Evolutionary conservation across 306 rosid genomes (phyloP).

Genomic region (Calophaca sinica): DNA sequence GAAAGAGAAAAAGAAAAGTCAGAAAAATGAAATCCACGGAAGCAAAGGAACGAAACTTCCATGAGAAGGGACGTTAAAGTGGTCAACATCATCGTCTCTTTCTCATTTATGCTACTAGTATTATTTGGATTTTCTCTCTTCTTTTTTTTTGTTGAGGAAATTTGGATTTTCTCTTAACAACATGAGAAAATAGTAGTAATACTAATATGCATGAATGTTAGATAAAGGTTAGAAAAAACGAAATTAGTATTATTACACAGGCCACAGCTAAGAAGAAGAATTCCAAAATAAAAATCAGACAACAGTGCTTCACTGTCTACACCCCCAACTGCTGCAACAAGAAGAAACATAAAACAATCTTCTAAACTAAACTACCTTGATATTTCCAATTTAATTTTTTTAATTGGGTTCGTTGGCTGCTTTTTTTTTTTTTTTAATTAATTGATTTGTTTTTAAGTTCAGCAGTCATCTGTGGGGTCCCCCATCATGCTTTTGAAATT

Average conservation of each 20-base stretch:
- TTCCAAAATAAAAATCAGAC: constrained; percentile 39
- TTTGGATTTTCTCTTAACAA: no score
- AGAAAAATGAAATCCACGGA: constrained; percentile 36
- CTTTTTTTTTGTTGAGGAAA: no score
- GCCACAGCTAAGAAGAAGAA: not conserved
- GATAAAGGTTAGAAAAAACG: no score
- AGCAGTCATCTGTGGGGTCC: not conserved
- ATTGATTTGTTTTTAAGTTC: constrained; percentile 16
- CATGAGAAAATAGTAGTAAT: constrained; percentile 27
- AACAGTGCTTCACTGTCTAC: constrained; percentile 32
- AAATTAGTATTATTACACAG: not conserved
- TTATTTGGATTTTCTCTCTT: not conserved
- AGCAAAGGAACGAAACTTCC: constrained; percentile 62
- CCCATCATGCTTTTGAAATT: no score
- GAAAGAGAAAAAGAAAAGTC: constrained; percentile 37
- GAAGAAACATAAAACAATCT: constrained; percentile 44
- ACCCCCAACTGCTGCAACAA: constrained; percentile 31
- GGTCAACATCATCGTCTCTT: constrained; percentile 42
- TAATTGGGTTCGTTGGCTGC: constrained; percentile 38
- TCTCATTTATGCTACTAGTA: constrained; percentile 47
- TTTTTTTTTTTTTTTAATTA: constrained; percentile 11
- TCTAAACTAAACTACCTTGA: constrained; percentile 55
- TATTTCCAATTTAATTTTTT: constrained; percentile 50
- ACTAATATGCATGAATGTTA: no score
- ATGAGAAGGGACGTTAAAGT: constrained; percentile 59